phyloP scores from a whole-genome alignment of 129 eudicot genomes.

The Pittosporum tobira region DNA sequence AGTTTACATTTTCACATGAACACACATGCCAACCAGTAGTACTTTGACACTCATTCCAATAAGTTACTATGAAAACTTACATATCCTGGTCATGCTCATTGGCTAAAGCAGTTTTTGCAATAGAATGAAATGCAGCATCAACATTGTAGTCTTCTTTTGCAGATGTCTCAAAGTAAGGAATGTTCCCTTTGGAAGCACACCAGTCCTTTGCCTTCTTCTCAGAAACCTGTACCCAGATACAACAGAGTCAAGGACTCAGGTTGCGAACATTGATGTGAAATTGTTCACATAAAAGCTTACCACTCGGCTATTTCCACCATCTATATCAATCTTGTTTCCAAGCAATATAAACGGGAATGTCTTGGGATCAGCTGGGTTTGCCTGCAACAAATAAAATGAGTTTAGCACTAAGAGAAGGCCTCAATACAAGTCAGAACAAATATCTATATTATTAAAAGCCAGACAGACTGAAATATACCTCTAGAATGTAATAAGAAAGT shows the following conservation, averaged over 20 bases:
- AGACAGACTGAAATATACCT: too few relatives aligned
- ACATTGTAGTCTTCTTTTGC: slow-evolving; percentile 92
- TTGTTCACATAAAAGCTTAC: slow-evolving; percentile 30
- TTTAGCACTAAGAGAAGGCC: not conserved
- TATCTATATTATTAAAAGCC: too few relatives aligned
- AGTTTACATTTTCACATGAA: not conserved
- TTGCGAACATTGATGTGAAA: not conserved
- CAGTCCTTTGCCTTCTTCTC: slow-evolving; percentile 89
- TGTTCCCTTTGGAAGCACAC: slow-evolving; percentile 96
- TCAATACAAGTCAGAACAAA: not conserved
- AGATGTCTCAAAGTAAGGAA: slow-evolving; percentile 95
- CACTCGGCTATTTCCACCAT: slow-evolving; percentile 99
- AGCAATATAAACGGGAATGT: slow-evolving; percentile 85
- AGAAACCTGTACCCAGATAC: slow-evolving; percentile 54
- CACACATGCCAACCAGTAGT: not conserved
- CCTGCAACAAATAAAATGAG: slow-evolving; percentile 58
- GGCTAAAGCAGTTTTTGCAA: slow-evolving; percentile 83
- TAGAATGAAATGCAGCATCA: slow-evolving; percentile 68
- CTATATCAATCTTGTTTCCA: slow-evolving; percentile 94
- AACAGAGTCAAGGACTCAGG: slow-evolving; percentile 10
- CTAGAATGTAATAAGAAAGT: too few relatives aligned
- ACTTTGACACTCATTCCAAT: not conserved
- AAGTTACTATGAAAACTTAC: slow-evolving; percentile 41
- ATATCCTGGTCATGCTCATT: slow-evolving; percentile 93
- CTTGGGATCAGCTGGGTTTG: slow-evolving; percentile 81